These are phyloP conservation scores for Alternaria tenuissima DNA, from an alignment of 2,329 filamentous ascomycete species.

Conservation along the genomic window DNA sequence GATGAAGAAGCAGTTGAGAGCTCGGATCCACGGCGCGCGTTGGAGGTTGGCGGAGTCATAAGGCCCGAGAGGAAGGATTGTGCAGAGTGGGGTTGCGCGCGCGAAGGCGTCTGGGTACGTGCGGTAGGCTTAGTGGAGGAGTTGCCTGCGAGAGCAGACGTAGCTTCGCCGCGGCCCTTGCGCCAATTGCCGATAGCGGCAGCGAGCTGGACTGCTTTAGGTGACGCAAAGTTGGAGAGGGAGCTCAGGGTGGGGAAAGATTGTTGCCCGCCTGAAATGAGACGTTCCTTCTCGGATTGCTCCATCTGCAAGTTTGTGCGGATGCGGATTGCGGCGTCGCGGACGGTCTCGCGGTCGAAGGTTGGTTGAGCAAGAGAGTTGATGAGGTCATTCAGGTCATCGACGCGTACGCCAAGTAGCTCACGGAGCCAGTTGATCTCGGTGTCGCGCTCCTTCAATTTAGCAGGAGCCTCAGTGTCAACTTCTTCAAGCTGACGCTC, in stretches of 20 bases:
- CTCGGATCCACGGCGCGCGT: slow-evolving; percentile 69
- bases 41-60: slow-evolving; percentile 86
- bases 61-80: slow-evolving; percentile 77
- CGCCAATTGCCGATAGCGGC: slow-evolving; percentile 98
- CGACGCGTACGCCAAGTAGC: slow-evolving; percentile 85
- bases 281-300: slow-evolving; percentile 90
- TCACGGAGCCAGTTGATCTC: slow-evolving; percentile 96
- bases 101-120: slow-evolving; percentile 46
- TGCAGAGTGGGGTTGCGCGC: slow-evolving; percentile 56
- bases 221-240: slow-evolving; percentile 78
- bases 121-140: slow-evolving; percentile 35
- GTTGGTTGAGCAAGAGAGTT: slow-evolving; percentile 75
- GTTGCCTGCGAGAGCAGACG: slow-evolving; percentile 55
- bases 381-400: slow-evolving; percentile 93
- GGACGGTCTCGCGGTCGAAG: slow-evolving; percentile 80
- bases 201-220: slow-evolving; percentile 86
- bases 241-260: slow-evolving; percentile 79
- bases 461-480: slow-evolving; percentile 79
- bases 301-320: slow-evolving; percentile 98
- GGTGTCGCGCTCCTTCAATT: slow-evolving; percentile 89
- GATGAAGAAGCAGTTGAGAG: slow-evolving; percentile 47
- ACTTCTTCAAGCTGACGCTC: slow-evolving; percentile 73
- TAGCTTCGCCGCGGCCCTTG: slow-evolving; percentile 63
- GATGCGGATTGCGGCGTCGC: slow-evolving; percentile 90
- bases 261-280: slow-evolving; percentile 68